Evolutionary conservation across 1,139 yeast species (phyloP), one percentile per base, ranked within the genome.

Genomic region (Sugiyamaella novakii): DNA sequence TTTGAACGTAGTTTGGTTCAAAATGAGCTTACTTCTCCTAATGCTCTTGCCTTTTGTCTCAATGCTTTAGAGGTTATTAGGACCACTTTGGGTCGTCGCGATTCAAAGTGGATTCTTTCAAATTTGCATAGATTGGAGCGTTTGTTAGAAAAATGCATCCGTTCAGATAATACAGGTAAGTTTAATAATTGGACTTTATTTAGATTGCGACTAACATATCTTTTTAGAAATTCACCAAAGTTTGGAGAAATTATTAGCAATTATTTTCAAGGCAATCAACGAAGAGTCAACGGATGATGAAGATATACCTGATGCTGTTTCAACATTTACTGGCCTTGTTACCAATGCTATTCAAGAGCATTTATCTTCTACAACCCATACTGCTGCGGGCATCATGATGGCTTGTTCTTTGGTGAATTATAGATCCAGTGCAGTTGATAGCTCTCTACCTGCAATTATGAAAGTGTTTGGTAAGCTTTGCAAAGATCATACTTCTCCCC

Each of bases 11-110:
- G 89, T 59, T 71, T 92, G 51, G 81, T 86, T 24, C 83, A 87
- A 15, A 83, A 87, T 51, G 97, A 91, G 57, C 73, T 88, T 52
- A 80, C 79, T 36, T 79, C 87, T 17, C 70, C 76, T 1, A 73
- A 69, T 42, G 66, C 76, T 7, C 54, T 88, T 30, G 88, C 89
- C 2, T 83, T 87, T 57, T 87, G 96, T 59, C 73, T 91, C 59
- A 94, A 92, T 67, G 96, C 98, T 0, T 70, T 94, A 49, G 96
- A 88, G 65, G 97, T 92, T 0, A 75, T 94, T 43, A 84, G 84
- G n/a, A 88, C 89, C 44, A 88, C 89, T 1, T 72, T 92, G 51
- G 85, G 83, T 55, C 85, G 92, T 77, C 87, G 87, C 66, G 68
- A 81, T 1, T 67, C 85, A 0, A 79, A 75, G 18, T 91, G 96